These are phyloP conservation scores for Miscanthus lutarioriparius DNA, from an alignment of 176 grass and related monocot species.

Conservation along the genomic window DNA sequence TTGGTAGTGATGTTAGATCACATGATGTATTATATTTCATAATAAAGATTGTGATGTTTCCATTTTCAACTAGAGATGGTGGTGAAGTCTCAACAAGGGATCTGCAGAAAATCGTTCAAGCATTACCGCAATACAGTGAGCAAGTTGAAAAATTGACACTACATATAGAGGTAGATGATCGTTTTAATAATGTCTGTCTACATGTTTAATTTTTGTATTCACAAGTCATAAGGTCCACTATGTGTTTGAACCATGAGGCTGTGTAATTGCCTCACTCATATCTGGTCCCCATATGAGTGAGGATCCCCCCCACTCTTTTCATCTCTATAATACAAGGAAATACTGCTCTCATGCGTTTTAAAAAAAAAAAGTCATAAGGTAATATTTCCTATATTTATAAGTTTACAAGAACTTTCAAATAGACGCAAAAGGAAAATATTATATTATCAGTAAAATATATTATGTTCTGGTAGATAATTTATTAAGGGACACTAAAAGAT, in stretches of 20 bases:
- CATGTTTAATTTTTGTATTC: conserved; percentile 7
- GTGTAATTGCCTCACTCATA: too few species aligned
- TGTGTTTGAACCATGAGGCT: too few species aligned
- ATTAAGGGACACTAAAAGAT: neutral
- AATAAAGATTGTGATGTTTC: conserved; percentile 29
- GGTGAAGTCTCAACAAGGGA: conserved; percentile 92
- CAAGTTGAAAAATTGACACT: conserved; percentile 90
- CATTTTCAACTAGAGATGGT: conserved; percentile 76
- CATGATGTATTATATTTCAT: conserved; percentile 5
- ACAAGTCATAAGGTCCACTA: neutral
- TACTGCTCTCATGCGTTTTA: too few species aligned
- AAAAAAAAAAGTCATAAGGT: neutral
- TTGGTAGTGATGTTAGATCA: conserved; percentile 20
- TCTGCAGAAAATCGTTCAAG: conserved; percentile 92
- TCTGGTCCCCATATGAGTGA: too few species aligned
- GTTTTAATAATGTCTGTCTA: conserved; percentile 13
- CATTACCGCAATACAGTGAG: conserved; percentile 92
- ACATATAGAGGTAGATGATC: conserved; percentile 81
- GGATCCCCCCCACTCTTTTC: too few species aligned
- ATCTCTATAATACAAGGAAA: too few species aligned
- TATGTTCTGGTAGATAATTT: conserved; percentile 2
- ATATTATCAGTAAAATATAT: neutral
- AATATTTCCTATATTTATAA: neutral
- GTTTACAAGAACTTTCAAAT: neutral
- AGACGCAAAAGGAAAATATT: neutral